Evolutionary conservation across 805 yeast genomes (phyloP), one percentile per base, ranked within the genome.

Genomic region (Metschnikowia arizonensis): DNA sequence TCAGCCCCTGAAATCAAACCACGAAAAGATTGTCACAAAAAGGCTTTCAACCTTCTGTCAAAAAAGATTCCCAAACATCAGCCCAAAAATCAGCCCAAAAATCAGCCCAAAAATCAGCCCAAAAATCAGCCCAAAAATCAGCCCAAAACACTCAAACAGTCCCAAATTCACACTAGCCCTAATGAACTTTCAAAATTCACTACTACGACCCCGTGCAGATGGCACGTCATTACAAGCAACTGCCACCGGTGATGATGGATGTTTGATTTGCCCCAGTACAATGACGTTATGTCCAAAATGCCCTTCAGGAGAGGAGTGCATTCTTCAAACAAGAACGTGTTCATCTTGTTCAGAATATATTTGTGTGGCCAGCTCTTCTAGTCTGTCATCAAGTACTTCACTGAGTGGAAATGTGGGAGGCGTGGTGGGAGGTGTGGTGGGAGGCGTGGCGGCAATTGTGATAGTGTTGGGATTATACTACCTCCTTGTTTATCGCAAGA

Each of bases 381-480:
- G 37, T 9, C 31, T 36, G 31, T 19, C 44, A n/a, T 24, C 46
- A 5, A 36, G 43, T 26, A 14, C 46, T 5, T 33, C 30, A 9
- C 41, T 47, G 11, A 71, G 88, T 5, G 87, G 82, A 5, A 74
- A 83, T 17, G 85, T 83, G 0, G 91, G 89, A 18, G 90, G 89
- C 21, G 81, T 82, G 1, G 75, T 81, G 2, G 90, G 86, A 15
- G 83, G 85, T 14, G 81, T 82, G 1, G 75, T 81, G 2, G 90
- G 86, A 15, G 83, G 85, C 14, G 70, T 78, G 1, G 74, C 68
- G 1, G 77, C 72, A 0, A 53, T 78, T 1, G 48, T 76, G 4
- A 56, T 72, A 1, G 57, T 64, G 9, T 52, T 69, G 1, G 49
- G 68, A 23, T 53, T 68, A 19, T 66, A 74, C 50, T 70, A 61